Conservation (phyloP, 2,329 filamentous ascomycete genomes). For the Dichotomopilus funicola region DNA sequence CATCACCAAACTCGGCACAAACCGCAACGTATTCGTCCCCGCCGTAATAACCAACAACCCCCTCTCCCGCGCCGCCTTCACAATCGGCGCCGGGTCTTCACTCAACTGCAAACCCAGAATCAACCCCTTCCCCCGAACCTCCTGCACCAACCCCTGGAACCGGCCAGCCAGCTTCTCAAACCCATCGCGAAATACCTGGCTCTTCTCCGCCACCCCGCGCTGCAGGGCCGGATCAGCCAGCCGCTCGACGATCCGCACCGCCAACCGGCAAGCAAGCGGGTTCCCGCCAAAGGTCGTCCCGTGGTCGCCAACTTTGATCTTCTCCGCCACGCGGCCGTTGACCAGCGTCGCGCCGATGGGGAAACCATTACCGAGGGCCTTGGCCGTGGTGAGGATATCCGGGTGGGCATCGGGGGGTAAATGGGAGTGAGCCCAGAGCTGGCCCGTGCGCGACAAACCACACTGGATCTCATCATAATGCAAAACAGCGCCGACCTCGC, state of each 20-base stretch:
- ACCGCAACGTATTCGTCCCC: constrained; percentile 84
- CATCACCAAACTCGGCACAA: constrained; percentile 82
- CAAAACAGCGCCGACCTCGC: constrained; percentile 78
- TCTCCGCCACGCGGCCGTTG: constrained; percentile 56
- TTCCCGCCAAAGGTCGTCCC: constrained; percentile 94
- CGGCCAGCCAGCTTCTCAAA: constrained; percentile 42
- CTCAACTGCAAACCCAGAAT: constrained; percentile 82
- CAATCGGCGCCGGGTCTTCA: constrained; percentile 63
- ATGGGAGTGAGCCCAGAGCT: constrained; percentile 78
- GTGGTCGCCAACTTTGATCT: constrained; percentile 66
- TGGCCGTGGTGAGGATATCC: constrained; percentile 88
- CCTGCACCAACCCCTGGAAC: constrained; percentile 64
- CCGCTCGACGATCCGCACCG: constrained; percentile 75
- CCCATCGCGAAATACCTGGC: constrained; percentile 40
- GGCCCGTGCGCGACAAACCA: constrained; percentile 79
- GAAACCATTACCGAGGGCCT: constrained; percentile 93
- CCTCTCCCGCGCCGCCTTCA: constrained; percentile 80
- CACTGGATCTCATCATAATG: constrained; percentile 98
- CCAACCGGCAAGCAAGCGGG: constrained; percentile 75
- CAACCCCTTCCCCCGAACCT: constrained; percentile 76
- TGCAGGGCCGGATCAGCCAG: constrained; percentile 68
- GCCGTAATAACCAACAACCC: constrained; percentile 88
- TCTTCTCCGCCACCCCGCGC: constrained; percentile 61
- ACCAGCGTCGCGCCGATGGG: constrained; percentile 79
- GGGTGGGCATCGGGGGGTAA: constrained; percentile 78